phyloP scores from a whole-genome alignment of 805 yeast species.

The Teunomyces lycoperdinae region DNA sequence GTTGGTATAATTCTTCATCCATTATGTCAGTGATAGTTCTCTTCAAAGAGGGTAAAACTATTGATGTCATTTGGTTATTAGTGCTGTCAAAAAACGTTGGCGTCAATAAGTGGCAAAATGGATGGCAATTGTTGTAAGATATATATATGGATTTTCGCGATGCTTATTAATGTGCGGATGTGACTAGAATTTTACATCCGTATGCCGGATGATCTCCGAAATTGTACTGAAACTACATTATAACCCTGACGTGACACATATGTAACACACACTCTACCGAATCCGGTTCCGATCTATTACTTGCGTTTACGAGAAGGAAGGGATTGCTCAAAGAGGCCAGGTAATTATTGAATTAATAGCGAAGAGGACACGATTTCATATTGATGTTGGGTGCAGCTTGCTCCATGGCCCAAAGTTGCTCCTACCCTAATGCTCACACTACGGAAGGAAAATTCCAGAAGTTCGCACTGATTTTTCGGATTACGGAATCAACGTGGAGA shows the following conservation, averaged over 20 bases:
- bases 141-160: constrained; percentile 5
- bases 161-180: constrained; percentile 9
- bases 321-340: too few species aligned
- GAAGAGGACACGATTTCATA: too few species aligned
- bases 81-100: background rate
- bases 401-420: too few species aligned
- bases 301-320: background rate
- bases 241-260: background rate
- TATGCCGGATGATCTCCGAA: constrained; percentile 2
- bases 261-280: background rate
- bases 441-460: constrained; percentile 3
- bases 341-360: too few species aligned
- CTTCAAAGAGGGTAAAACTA: constrained; percentile 48
- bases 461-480: constrained; percentile 1
- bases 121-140: constrained; percentile 6
- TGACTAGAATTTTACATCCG: constrained; percentile 2
- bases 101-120: background rate
- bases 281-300: background rate
- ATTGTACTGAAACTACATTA: background rate
- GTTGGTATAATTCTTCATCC: constrained; percentile 57
- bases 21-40: constrained; percentile 55
- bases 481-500: background rate
- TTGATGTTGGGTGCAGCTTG: too few species aligned
- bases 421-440: background rate
- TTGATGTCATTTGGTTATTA: constrained; percentile 41